Percentiles rank a stretch among this genome's conserved stretches.
Conservation (phyloP, 768 basidiomycete genomes). For the Termitomyces sp. region DNA sequence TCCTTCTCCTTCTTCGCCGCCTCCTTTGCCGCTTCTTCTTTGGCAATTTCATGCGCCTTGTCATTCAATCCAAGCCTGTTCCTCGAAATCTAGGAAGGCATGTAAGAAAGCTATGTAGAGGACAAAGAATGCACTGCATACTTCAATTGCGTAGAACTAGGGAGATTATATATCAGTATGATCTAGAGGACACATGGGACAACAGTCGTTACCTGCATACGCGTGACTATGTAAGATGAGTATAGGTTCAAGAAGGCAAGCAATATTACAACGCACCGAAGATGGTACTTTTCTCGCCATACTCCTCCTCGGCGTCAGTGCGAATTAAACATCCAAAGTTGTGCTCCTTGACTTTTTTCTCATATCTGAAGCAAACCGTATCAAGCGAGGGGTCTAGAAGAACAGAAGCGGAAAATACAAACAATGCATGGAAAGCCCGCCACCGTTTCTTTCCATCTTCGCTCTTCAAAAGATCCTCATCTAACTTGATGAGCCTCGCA, state of each 20-base stretch:
- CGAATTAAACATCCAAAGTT: constrained; percentile 97
- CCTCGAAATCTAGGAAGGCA: constrained; percentile 68
- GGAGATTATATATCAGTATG: background rate
- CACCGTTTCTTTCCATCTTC: constrained; percentile 82
- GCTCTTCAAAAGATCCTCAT: constrained; percentile 94
- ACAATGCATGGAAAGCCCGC: constrained; percentile 83
- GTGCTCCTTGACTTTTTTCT: constrained; percentile 86
- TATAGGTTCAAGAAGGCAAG: constrained; percentile 2
- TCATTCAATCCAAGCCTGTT: constrained; percentile 92
- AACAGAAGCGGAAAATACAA: constrained; percentile 10
- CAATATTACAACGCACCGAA: constrained; percentile 54
- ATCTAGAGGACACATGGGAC: constrained; percentile 1
- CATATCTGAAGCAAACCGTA: constrained; percentile 50
- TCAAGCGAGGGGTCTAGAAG: background rate
- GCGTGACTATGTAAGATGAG: constrained; percentile 42
- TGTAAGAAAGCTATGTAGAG: background rate
- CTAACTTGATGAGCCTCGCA: constrained; percentile 48
- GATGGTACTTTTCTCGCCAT: constrained; percentile 89
- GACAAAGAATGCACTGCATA: constrained; percentile 18
- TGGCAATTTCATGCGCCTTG: constrained; percentile 74
- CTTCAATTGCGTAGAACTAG: constrained; percentile 93
- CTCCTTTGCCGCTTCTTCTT: constrained; percentile 63
- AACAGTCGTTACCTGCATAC: constrained; percentile 49
- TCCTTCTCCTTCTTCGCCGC: constrained; percentile 52
- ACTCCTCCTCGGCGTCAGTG: constrained; percentile 72